Evolutionary conservation across 2,329 filamentous ascomycete genomes (phyloP).

Genomic region (Sporothrix phasma): DNA sequence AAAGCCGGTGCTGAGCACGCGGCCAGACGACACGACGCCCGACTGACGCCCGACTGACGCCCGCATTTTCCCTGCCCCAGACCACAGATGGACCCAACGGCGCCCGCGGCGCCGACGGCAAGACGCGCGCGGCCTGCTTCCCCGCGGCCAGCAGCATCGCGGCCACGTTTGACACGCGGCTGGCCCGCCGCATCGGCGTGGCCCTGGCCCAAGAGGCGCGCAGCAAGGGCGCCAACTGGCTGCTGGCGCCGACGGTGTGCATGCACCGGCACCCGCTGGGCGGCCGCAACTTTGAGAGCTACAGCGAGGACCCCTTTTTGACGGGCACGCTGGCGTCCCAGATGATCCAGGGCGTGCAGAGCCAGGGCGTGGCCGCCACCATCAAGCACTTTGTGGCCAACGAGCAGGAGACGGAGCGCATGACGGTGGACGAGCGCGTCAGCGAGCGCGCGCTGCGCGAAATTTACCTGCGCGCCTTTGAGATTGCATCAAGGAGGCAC

Average conservation of each 20-base stretch:
- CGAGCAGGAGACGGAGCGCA: conserved; percentile 59
- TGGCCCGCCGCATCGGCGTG: conserved; percentile 59
- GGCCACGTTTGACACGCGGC: conserved; percentile 64
- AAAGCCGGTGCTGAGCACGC: too few species aligned
- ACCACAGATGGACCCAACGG: conserved; percentile 64
- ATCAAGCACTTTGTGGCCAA: conserved; percentile 42
- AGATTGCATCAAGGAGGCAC: conserved; percentile 56
- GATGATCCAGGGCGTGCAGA: conserved; percentile 63
- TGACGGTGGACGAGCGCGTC: conserved; percentile 54
- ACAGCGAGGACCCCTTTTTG: conserved; percentile 71
- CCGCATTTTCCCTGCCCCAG: too few species aligned
- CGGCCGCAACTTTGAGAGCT: conserved; percentile 77
- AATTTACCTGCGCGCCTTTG: conserved; percentile 63
- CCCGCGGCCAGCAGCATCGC: conserved; percentile 51
- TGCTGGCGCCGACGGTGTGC: conserved; percentile 70
- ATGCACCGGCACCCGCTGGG: conserved; percentile 74
- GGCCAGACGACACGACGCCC: too few species aligned
- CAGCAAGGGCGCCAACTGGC: conserved; percentile 51
- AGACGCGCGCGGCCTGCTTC: conserved; percentile 64
- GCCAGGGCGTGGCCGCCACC: conserved; percentile 48
- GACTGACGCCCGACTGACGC: too few species aligned
- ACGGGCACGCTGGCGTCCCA: conserved; percentile 63
- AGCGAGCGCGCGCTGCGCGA: conserved; percentile 57
- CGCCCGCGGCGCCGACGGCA: conserved; percentile 56
- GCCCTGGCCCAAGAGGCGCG: conserved; percentile 62